These are phyloP conservation scores for Funneliformis geosporum DNA, from an alignment of 192 early-diverging fungal species.

Conservation along the genomic window DNA sequence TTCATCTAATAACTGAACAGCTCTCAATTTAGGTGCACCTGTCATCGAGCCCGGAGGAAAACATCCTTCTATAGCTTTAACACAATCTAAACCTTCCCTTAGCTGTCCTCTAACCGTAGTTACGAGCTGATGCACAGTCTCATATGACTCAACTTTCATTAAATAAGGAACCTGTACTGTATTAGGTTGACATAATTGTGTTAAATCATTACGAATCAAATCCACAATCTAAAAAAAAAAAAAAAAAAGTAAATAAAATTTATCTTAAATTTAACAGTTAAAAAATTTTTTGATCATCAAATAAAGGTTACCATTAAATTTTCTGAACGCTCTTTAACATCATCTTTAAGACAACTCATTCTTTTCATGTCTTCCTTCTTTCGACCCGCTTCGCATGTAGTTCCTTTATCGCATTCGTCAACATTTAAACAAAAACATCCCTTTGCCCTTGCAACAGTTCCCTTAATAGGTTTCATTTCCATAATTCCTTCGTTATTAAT, in stretches of 20 bases:
- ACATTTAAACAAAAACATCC: constrained; percentile 46
- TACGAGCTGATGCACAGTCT: constrained; percentile 91
- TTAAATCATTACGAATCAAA: constrained; percentile 92
- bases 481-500: constrained; percentile 49
- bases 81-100: constrained; percentile 56
- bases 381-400: constrained; percentile 38
- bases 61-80: constrained; percentile 70
- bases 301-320: constrained; percentile 82
- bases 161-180: constrained; percentile 77
- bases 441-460: constrained; percentile 61
- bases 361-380: constrained; percentile 44
- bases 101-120: constrained; percentile 77
- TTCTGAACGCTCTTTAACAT: constrained; percentile 92
- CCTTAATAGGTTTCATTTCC: constrained; percentile 98
- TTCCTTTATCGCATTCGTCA: constrained; percentile 38
- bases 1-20: constrained; percentile 72
- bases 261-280: neutral
- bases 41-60: constrained; percentile 99
- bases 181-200: constrained; percentile 64
- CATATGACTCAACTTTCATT: constrained; percentile 88
- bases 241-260: neutral
- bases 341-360: constrained; percentile 51
- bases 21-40: constrained; percentile 91
- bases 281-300: neutral
- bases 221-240: constrained; percentile 77